Conservation (phyloP, 495 filamentous ascomycete genomes). For the Aspergillus haitiensis region DNA sequence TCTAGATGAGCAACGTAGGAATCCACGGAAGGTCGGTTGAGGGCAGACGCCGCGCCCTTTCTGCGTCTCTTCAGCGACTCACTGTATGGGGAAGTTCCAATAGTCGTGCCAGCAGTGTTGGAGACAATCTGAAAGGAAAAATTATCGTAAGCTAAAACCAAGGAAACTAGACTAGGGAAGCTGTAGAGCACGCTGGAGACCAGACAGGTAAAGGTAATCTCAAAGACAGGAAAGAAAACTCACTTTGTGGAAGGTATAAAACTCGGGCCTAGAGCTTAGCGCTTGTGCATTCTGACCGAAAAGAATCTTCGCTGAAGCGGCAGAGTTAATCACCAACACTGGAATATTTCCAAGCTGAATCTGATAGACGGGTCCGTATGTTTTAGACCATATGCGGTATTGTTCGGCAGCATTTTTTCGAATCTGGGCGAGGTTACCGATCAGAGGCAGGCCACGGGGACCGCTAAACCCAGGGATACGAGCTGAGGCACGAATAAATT, state of each 20-base stretch:
- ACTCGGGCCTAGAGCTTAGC: conserved; percentile 58
- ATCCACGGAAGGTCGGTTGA: conserved; percentile 61
- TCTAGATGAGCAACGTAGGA: conserved; percentile 63
- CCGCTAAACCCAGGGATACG: conserved; percentile 55
- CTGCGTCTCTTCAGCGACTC: conserved; percentile 62
- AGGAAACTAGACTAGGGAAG: not conserved
- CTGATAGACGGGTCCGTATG: conserved; percentile 62
- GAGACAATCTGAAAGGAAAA: conserved; percentile 52
- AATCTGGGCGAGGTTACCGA: conserved; percentile 65
- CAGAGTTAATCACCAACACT: conserved; percentile 61
- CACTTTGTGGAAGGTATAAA: conserved; percentile 68
- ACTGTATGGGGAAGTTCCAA: conserved; percentile 63
- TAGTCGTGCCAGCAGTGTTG: conserved; percentile 63
- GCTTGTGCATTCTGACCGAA: conserved; percentile 62
- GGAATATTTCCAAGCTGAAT: conserved; percentile 63
- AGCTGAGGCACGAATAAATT: conserved; percentile 49
- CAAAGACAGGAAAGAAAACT: not conserved
- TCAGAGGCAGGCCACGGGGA: conserved; percentile 56
- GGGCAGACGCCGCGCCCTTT: conserved; percentile 62
- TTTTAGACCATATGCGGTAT: conserved; percentile 58
- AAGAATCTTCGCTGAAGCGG: conserved; percentile 55
- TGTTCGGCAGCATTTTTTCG: conserved; percentile 59
- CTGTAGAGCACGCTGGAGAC: not conserved
- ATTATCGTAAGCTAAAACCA: not conserved
- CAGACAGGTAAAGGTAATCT: not conserved